Base-by-base conservation (phyloP, 1,284 basidiomycete species). In the Boletellus deceptivus region DNA sequence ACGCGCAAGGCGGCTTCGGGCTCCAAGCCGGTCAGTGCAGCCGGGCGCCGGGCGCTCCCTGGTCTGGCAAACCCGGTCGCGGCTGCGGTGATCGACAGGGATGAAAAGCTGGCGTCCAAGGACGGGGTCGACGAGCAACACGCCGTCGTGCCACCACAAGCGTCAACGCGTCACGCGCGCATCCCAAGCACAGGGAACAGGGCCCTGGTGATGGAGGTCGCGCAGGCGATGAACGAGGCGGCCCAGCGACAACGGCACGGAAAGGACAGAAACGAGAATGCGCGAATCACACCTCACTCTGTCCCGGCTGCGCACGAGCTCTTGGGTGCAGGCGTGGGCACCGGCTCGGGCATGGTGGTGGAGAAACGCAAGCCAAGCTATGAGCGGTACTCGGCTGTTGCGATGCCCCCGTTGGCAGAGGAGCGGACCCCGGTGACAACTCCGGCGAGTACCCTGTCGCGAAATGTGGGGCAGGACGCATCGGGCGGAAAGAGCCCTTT, bases 201-300 rank as follows among this genome's bases (percentile, higher is more conserved):
- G 52, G 80, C 84, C 18, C 81, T 80, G 14, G 86, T 83, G 20
- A 89, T 90, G 87, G 86, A 89, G 46, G 79, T 90, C 4, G 86
- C 86, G 2, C 83, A 84, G 61, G 75, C 78, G 9, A 67, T 89
- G 54, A 73, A 67, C 25, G 75, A 80, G 47, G 70, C 64, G 13
- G 51, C 56, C 22, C 46, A 54, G 38, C 57, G 56, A 40, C 43
- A 53, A 24, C 51, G 52, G 7, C 46, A 46, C 13, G 59, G 34
- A 6, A 27, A 37, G 3, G 38, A 24, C 14, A 27, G 43, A n/a
- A 36, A 33, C 17, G 43, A 34, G 35, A 46, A 45, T 13, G 47
- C 41, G 22, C 14, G 3, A 11, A 22, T 29, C 4, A 3, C 31
- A 17, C 7, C 8, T 2, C 13, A 29, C 6, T 11, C 36, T 16